Percentiles rank a stretch among this genome's conserved stretches.
These are phyloP conservation scores for Ophiostoma fasciatum DNA, from an alignment of 2,329 filamentous ascomycete genomes.

Conservation along the genomic window DNA sequence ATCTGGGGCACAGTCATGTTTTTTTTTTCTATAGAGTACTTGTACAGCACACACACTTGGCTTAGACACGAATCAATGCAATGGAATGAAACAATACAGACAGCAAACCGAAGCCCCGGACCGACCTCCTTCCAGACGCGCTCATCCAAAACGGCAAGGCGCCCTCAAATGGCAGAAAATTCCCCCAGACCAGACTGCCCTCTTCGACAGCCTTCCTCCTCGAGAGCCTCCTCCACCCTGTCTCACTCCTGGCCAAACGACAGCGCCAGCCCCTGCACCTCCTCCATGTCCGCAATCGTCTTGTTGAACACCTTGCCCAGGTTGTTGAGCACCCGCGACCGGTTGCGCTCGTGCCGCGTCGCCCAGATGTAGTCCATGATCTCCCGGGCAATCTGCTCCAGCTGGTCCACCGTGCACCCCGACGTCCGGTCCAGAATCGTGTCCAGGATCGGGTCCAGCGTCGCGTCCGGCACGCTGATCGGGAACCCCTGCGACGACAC, in stretches of 20 bases:
- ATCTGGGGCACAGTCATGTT: too few species aligned
- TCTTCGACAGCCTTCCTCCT: too few species aligned
- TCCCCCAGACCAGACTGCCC: too few species aligned
- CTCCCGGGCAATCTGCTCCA: conserved; percentile 83
- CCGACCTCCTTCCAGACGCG: too few species aligned
- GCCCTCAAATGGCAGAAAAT: too few species aligned
- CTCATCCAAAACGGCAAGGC: too few species aligned
- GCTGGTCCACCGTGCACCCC: conserved; percentile 77
- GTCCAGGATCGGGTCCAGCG: conserved; percentile 43
- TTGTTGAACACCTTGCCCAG: conserved; percentile 62
- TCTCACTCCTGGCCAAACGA: conserved; percentile 30
- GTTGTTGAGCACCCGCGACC: conserved; percentile 45
- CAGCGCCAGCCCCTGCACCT: conserved; percentile 27
- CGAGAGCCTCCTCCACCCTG: too few species aligned
- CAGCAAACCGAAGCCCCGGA: too few species aligned
- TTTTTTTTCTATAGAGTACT: too few species aligned
- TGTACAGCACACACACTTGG: too few species aligned
- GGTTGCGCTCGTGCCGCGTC: conserved; percentile 66
- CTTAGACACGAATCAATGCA: too few species aligned
- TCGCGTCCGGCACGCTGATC: conserved; percentile 29
- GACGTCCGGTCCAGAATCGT: conserved; percentile 53
- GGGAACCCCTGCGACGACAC: conserved; percentile 30
- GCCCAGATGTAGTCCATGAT: conserved; percentile 87
- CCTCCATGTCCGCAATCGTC: conserved; percentile 53
- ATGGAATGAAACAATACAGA: too few species aligned